phyloP scores from a whole-genome alignment of 768 basidiomycete species.

The Tulasnella sp. region DNA sequence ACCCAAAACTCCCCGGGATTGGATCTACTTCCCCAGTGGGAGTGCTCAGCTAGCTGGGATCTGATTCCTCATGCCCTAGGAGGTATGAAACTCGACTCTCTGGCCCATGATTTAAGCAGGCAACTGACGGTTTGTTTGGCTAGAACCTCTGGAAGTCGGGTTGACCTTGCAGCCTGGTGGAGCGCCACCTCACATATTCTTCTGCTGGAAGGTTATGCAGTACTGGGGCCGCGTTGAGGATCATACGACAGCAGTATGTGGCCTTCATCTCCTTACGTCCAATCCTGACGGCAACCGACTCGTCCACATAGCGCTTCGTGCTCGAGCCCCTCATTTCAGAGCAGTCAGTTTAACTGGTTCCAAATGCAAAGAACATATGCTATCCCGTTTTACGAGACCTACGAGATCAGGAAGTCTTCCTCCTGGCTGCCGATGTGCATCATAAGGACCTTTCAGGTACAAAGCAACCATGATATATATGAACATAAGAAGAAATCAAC shows the following conservation, averaged over 20 bases:
- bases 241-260: background rate
- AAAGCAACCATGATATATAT: too few species aligned
- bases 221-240: background rate
- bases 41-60: background rate
- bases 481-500: too few species aligned
- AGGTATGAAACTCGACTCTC: background rate
- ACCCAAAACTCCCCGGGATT: background rate
- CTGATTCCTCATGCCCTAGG: background rate
- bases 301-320: background rate
- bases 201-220: background rate
- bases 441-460: too few species aligned
- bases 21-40: background rate
- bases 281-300: background rate
- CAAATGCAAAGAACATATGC: too few species aligned
- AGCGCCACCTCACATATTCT: background rate
- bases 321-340: background rate
- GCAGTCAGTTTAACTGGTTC: too few species aligned
- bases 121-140: too few species aligned
- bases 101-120: too few species aligned
- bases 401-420: too few species aligned
- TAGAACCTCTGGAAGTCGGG: slow-evolving; percentile 4
- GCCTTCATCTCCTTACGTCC: background rate
- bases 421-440: too few species aligned
- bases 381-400: too few species aligned
- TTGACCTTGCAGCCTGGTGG: background rate